Conservation (phyloP, 306 rosid species). For the Spatholobus suberectus region DNA sequence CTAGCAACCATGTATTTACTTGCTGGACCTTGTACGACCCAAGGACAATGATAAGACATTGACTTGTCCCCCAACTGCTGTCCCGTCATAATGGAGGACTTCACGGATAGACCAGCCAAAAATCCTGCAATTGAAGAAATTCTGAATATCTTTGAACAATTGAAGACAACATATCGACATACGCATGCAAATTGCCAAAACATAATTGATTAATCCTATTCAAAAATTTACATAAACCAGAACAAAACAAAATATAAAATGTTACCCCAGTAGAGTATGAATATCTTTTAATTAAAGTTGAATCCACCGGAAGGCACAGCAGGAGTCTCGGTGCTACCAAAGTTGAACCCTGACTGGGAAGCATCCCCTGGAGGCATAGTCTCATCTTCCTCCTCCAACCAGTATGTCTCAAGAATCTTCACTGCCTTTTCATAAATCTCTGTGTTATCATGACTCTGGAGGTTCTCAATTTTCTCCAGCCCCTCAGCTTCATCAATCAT, state of each 20-base stretch:
- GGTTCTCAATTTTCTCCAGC: conserved; percentile 89
- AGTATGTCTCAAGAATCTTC: conserved; percentile 91
- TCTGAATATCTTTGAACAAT: neutral
- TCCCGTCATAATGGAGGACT: conserved; percentile 35
- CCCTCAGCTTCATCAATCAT: conserved; percentile 92
- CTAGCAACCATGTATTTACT: conserved; percentile 50
- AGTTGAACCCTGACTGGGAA: conserved; percentile 74
- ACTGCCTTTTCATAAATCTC: conserved; percentile 98
- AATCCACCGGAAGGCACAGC: conserved; percentile 91
- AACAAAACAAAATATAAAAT: conserved; percentile 25
- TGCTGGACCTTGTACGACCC: conserved; percentile 45
- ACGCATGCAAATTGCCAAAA: conserved; percentile 26
- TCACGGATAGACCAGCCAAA: conserved; percentile 34
- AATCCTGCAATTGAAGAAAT: conserved; percentile 50
- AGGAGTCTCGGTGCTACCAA: conserved; percentile 62
- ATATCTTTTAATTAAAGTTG: conserved; percentile 81
- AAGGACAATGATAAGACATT: conserved; percentile 45
- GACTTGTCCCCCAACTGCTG: conserved; percentile 50
- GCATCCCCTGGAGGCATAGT: conserved; percentile 93
- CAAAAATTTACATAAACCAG: neutral
- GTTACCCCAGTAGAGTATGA: conserved; percentile 25
- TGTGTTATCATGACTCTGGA: conserved; percentile 91
- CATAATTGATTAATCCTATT: neutral
- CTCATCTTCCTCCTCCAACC: conserved; percentile 98
- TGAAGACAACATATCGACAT: neutral